phyloP scores from a whole-genome alignment of 176 grass and related monocot species.

The Triticum aestivum region DNA sequence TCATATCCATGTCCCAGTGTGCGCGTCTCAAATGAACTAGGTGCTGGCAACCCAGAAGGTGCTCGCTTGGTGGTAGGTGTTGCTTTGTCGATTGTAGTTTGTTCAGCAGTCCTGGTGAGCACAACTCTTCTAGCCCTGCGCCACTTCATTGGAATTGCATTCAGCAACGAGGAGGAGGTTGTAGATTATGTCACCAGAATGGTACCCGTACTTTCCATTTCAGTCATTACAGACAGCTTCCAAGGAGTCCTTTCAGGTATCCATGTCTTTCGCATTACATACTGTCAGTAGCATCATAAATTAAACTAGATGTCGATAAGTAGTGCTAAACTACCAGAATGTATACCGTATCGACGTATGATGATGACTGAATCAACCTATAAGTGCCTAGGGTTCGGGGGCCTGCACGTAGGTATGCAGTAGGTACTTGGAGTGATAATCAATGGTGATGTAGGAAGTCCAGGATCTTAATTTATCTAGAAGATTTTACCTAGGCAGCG shows the following conservation, averaged over 20 bases:
- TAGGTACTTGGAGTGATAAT: background rate
- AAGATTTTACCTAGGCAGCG: background rate
- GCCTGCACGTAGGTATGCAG: background rate
- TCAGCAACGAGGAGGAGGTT: conserved; percentile 63
- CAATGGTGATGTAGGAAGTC: background rate
- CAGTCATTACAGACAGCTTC: conserved; percentile 53
- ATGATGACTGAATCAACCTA: too few relatives aligned
- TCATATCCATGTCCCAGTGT: conserved; percentile 24
- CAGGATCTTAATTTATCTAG: background rate
- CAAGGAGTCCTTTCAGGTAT: conserved; percentile 67
- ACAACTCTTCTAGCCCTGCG: conserved; percentile 35
- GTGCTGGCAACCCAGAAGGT: conserved; percentile 53
- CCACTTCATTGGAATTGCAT: conserved; percentile 49
- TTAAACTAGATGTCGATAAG: background rate
- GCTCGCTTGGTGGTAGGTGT: conserved; percentile 45
- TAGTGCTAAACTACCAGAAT: background rate
- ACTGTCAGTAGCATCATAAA: background rate
- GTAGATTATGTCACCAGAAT: conserved; percentile 53
- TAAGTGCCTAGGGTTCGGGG: too few relatives aligned
- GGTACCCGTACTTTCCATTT: conserved; percentile 48
- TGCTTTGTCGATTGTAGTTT: conserved; percentile 38
- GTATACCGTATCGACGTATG: background rate
- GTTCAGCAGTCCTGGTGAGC: conserved; percentile 36
- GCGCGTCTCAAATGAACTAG: conserved; percentile 69
- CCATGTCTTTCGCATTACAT: background rate